These are phyloP conservation scores for Solioccasus polychromus DNA, from an alignment of 768 basidiomycete genomes.

Conservation along the genomic window DNA sequence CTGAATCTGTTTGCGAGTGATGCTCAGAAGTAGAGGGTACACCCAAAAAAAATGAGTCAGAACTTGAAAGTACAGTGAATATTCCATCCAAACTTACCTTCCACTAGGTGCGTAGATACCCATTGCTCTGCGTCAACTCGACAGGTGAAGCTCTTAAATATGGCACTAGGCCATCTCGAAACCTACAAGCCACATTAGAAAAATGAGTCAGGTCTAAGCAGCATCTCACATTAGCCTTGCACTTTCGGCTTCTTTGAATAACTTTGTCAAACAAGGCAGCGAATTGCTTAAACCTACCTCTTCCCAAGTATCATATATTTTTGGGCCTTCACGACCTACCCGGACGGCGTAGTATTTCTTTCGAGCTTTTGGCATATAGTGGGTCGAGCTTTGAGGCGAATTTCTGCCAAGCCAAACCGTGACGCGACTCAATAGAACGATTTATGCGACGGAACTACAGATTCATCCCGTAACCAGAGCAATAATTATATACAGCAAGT, in stretches of 20 bases:
- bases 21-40: not conserved
- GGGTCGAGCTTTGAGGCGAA: too few species aligned
- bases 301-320: slow-evolving; percentile 57
- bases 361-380: slow-evolving; percentile 32
- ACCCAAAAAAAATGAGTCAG: slow-evolving; percentile 9
- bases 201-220: not conserved
- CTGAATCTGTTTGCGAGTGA: not conserved
- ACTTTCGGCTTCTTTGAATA: slow-evolving; percentile 31
- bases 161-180: slow-evolving; percentile 48
- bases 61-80: not conserved
- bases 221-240: slow-evolving; percentile 41
- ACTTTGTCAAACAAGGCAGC: not conserved
- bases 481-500: slow-evolving; percentile 1
- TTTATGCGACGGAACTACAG: too few species aligned
- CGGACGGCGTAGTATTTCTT: slow-evolving; percentile 62
- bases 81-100: slow-evolving; percentile 19
- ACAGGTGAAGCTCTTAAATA: slow-evolving; percentile 52
- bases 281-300: slow-evolving; percentile 40
- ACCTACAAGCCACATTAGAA: slow-evolving; percentile 36
- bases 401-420: too few species aligned
- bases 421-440: too few species aligned
- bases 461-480: too few species aligned
- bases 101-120: slow-evolving; percentile 27
- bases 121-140: slow-evolving; percentile 48
- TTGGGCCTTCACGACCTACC: slow-evolving; percentile 54